phyloP scores from a whole-genome alignment of 2,329 filamentous ascomycete species.

The Verticillium nonalfalfae region DNA sequence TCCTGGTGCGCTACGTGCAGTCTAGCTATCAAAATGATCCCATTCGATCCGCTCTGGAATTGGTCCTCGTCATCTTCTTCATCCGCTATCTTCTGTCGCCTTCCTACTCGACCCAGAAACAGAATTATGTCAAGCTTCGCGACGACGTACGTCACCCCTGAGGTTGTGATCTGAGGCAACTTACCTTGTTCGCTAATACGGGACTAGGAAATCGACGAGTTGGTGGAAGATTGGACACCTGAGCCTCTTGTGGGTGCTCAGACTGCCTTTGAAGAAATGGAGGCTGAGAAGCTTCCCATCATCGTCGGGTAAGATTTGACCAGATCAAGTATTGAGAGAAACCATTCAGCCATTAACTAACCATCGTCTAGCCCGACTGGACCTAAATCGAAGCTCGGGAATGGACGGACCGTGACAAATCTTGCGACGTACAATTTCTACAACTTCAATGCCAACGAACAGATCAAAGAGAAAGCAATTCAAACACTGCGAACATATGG shows the following conservation, averaged over 20 bases:
- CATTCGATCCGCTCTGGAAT: constrained; percentile 84
- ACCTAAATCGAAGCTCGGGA: constrained; percentile 82
- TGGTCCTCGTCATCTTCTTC: constrained; percentile 91
- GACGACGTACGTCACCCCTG: constrained; percentile 53
- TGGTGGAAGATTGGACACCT: constrained; percentile 94
- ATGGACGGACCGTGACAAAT: constrained; percentile 86
- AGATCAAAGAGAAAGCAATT: constrained; percentile 90
- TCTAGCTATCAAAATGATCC: constrained; percentile 98
- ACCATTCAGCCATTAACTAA: not conserved
- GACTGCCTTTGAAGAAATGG: constrained; percentile 69
- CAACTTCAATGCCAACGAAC: constrained; percentile 90
- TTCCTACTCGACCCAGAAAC: constrained; percentile 85
- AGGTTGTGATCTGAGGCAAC: not conserved
- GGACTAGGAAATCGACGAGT: constrained; percentile 77
- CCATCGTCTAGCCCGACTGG: constrained; percentile 63
- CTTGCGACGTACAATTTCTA: constrained; percentile 96
- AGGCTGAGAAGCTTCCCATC: constrained; percentile 78
- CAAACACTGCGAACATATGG: constrained; percentile 91
- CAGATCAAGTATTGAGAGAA: too few species aligned
- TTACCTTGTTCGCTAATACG: constrained; percentile 17
- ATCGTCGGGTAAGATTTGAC: constrained; percentile 65
- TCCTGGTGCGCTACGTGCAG: constrained; percentile 90
- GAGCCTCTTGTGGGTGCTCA: constrained; percentile 78
- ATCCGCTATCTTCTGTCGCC: constrained; percentile 88
- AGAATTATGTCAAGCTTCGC: constrained; percentile 80